These are phyloP conservation scores for Tylopilus felleus DNA, from an alignment of 768 basidiomycete genomes.

Conservation along the genomic window DNA sequence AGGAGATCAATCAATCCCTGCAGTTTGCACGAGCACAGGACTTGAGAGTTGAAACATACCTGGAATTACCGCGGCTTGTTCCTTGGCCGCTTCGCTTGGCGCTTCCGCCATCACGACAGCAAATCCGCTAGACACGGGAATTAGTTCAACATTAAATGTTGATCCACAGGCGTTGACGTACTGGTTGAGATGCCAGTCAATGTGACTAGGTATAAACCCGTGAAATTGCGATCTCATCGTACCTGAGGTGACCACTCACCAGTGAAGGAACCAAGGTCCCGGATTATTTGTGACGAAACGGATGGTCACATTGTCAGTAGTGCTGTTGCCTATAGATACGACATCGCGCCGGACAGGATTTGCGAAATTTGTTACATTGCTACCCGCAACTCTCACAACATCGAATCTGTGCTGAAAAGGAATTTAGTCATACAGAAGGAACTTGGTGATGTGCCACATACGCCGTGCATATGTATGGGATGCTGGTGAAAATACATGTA, in stretches of 20 bases:
- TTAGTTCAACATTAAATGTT: neutral
- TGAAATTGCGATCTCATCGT: neutral
- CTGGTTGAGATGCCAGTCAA: conserved; percentile 31
- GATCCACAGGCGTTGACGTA: conserved; percentile 6
- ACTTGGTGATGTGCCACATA: conserved; percentile 15
- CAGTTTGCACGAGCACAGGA: no score
- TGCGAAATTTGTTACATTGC: conserved; percentile 30
- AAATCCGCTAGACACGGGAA: conserved; percentile 17
- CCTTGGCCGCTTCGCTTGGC: neutral
- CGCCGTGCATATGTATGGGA: conserved; percentile 42
- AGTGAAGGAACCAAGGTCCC: conserved; percentile 58
- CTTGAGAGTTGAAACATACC: conserved; percentile 6
- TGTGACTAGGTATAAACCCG: conserved; percentile 16
- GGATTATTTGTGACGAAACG: conserved; percentile 65
- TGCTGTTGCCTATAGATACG: conserved; percentile 20
- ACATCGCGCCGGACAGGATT: conserved; percentile 38
- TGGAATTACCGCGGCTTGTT: conserved; percentile 19
- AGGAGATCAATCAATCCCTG: neutral
- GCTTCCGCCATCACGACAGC: conserved; percentile 31
- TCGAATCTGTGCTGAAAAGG: conserved; percentile 32
- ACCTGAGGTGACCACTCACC: conserved; percentile 16
- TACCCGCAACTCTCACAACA: conserved; percentile 35
- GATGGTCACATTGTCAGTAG: conserved; percentile 48
- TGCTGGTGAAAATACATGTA: conserved; percentile 22
- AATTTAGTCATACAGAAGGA: neutral